Evolutionary conservation across 495 filamentous ascomycete genomes (phyloP).

Genomic region (Cairneyella variabilis): DNA sequence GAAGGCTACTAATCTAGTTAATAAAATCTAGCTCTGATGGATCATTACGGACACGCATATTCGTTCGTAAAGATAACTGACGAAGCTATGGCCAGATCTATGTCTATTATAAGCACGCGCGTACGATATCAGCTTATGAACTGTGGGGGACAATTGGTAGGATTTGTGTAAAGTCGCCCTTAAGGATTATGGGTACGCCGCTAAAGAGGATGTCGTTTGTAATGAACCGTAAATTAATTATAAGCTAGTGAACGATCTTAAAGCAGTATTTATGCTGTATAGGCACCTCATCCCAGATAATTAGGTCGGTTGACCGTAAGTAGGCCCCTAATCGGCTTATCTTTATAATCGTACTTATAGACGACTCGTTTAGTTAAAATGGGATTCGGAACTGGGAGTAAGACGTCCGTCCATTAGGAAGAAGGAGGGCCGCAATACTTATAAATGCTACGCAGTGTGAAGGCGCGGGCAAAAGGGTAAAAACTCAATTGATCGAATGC

Average conservation of each 20-base stretch:
- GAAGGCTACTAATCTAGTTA: background rate
- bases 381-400: conserved; percentile 21
- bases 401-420: conserved; percentile 8
- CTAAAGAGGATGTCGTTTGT: background rate
- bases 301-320: conserved; percentile 1
- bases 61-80: background rate
- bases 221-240: conserved; percentile 1
- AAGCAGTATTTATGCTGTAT: conserved; percentile 5
- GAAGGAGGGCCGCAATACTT: conserved; percentile 17
- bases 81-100: background rate
- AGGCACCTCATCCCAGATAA: conserved; percentile 8
- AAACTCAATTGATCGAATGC: too few relatives aligned
- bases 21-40: background rate
- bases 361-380: conserved; percentile 12
- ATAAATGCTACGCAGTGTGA: conserved; percentile 21
- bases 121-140: background rate
- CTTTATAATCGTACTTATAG: conserved; percentile 12
- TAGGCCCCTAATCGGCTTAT: background rate
- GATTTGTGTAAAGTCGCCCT: background rate
- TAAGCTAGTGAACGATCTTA: background rate
- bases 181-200: background rate
- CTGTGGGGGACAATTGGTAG: background rate
- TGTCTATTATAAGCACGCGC: background rate
- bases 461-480: too few relatives aligned
- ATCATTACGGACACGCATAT: background rate